A percentile compares a stretch with the other conserved stretches of the same genome.
These are phyloP conservation scores for Saccharum hybrid DNA, from an alignment of 202 grass and related monocot genomes.

Conservation along the genomic window DNA sequence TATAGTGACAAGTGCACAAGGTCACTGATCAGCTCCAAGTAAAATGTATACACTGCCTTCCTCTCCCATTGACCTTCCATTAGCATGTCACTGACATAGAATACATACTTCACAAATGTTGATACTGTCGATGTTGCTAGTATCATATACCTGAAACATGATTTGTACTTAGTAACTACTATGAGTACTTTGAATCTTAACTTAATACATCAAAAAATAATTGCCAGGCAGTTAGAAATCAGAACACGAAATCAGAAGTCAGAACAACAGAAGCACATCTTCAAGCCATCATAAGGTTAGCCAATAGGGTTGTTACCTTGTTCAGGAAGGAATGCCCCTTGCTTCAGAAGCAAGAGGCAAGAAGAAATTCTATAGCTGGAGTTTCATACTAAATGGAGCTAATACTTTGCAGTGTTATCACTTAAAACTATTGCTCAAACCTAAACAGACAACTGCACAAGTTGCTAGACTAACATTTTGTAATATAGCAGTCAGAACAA, in stretches of 20 bases:
- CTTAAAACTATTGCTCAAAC: not conserved
- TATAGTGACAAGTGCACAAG: conserved; percentile 86
- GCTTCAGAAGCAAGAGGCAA: conserved; percentile 14
- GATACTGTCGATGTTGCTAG: conserved; percentile 81
- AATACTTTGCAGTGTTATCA: not conserved
- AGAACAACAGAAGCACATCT: conserved; percentile 1
- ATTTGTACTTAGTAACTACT: conserved; percentile 24
- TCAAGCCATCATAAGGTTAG: not conserved
- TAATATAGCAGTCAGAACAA: not conserved
- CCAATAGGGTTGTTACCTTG: not conserved
- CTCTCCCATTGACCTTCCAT: conserved; percentile 98
- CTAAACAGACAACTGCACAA: not conserved
- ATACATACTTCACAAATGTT: conserved; percentile 91
- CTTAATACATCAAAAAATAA: conserved; percentile 25
- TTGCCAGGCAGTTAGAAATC: conserved; percentile 10
- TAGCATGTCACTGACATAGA: conserved; percentile 96
- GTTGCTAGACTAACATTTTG: conserved; percentile 13
- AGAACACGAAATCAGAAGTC: conserved; percentile 22
- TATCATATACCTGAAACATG: conserved; percentile 84
- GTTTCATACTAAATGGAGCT: conserved; percentile 13
- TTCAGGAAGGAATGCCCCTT: conserved; percentile 8
- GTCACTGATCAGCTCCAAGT: conserved; percentile 92
- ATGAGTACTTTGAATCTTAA: not conserved
- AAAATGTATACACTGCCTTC: conserved; percentile 98
- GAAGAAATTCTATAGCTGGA: conserved; percentile 2